phyloP scores from a whole-genome alignment of 2,329 filamentous ascomycete genomes.

The Aquanectria penicillioides region DNA sequence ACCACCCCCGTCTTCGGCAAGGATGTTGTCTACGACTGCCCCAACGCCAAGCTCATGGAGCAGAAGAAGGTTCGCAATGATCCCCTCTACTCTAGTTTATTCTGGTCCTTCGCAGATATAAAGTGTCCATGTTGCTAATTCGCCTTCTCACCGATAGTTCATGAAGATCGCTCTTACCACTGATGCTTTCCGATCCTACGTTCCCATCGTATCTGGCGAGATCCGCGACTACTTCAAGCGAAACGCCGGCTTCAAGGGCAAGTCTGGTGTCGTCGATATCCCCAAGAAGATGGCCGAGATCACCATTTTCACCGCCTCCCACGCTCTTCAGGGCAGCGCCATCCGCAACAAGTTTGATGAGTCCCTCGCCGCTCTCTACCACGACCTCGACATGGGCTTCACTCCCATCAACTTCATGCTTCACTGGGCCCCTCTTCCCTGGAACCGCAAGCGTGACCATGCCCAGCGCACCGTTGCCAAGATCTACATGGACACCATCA shows the following conservation, averaged over 20 bases:
- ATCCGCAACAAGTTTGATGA: conserved; percentile 84
- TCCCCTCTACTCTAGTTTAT: background rate
- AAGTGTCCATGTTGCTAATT: conserved; percentile 32
- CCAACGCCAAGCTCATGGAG: conserved; percentile 93
- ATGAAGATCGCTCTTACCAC: conserved; percentile 84
- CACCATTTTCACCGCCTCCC: conserved; percentile 89
- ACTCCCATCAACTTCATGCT: conserved; percentile 90
- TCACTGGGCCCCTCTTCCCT: conserved; percentile 88
- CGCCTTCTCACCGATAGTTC: conserved; percentile 59
- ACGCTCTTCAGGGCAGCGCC: conserved; percentile 85
- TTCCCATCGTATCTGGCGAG: conserved; percentile 81
- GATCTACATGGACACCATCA: conserved; percentile 85
- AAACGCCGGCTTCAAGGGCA: conserved; percentile 72
- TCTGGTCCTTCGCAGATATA: too few species aligned
- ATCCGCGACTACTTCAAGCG: conserved; percentile 78
- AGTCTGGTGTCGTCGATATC: conserved; percentile 76
- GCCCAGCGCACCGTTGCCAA: conserved; percentile 84
- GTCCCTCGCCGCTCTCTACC: conserved; percentile 83
- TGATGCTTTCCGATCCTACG: conserved; percentile 78
- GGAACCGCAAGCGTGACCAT: conserved; percentile 82
- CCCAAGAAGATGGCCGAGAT: conserved; percentile 83
- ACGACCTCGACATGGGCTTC: conserved; percentile 91
- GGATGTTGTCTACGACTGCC: conserved; percentile 91
- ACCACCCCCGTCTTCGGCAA: conserved; percentile 79
- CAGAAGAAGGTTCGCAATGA: conserved; percentile 80